Conservation (phyloP, 1,284 basidiomycete genomes). For the Ustilago sp. region DNA sequence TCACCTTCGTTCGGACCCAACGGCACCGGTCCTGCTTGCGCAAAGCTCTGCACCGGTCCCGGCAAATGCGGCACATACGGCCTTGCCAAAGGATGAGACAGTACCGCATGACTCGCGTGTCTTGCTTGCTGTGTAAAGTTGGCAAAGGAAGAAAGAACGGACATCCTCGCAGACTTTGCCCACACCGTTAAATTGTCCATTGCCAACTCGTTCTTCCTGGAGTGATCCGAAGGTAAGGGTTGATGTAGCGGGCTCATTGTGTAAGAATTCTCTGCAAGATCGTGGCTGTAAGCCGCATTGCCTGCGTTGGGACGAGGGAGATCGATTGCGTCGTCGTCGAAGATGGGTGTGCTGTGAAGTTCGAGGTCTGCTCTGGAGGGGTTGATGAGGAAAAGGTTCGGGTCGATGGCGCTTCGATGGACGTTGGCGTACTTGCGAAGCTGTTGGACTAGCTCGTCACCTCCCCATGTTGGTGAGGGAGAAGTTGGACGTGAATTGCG, state of each 20-base stretch:
- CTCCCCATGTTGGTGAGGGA: conserved; percentile 70
- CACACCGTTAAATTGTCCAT: conserved; percentile 59
- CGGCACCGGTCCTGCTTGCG: conserved; percentile 65
- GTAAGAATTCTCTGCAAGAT: conserved; percentile 51
- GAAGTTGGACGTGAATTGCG: conserved; percentile 27
- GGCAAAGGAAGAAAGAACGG: conserved; percentile 62
- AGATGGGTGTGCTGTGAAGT: conserved; percentile 74
- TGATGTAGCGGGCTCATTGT: conserved; percentile 46
- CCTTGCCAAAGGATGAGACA: conserved; percentile 56
- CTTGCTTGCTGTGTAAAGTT: conserved; percentile 64
- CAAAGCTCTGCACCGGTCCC: conserved; percentile 52
- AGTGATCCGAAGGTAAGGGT: conserved; percentile 26
- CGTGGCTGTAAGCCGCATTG: conserved; percentile 31
- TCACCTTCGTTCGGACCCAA: conserved; percentile 57
- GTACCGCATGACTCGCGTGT: conserved; percentile 56
- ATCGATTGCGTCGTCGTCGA: conserved; percentile 69
- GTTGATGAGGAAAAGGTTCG: conserved; percentile 88
- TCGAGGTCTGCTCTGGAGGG: conserved; percentile 90
- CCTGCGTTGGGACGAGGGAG: conserved; percentile 20
- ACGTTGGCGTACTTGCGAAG: conserved; percentile 76
- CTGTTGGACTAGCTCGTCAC: conserved; percentile 74
- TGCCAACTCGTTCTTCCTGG: conserved; percentile 30
- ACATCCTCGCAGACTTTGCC: conserved; percentile 64
- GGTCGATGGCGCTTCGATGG: conserved; percentile 81
- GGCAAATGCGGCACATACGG: conserved; percentile 58